A percentile compares a stretch with the other conserved stretches of the same genome.
phyloP scores from a whole-genome alignment of 768 basidiomycete genomes.

The Collybia sordida region DNA sequence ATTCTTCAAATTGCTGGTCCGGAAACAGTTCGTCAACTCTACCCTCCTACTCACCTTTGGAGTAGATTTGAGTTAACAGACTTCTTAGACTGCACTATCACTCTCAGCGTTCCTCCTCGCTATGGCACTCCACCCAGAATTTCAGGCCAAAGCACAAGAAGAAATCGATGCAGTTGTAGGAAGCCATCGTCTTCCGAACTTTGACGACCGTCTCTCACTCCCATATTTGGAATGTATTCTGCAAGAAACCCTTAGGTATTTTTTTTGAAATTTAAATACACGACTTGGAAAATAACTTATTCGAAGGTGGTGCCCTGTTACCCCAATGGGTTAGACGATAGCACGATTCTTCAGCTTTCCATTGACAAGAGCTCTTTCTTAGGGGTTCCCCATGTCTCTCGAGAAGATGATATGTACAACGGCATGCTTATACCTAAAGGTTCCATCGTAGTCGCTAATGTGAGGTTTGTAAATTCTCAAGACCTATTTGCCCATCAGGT shows the following conservation, averaged over 20 bases:
- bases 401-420: slow-evolving; percentile 36
- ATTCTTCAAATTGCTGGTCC: slow-evolving; percentile 13
- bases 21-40: slow-evolving; percentile 12
- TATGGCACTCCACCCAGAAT: slow-evolving; percentile 36
- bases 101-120: slow-evolving; percentile 32
- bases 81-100: slow-evolving; percentile 4
- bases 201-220: slow-evolving; percentile 25
- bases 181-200: slow-evolving; percentile 31
- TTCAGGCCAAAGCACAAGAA: slow-evolving; percentile 33
- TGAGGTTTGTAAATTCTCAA: slow-evolving; percentile 1
- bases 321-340: neutral
- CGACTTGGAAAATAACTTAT: no score
- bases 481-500: neutral
- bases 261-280: neutral
- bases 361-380: neutral
- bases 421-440: slow-evolving; percentile 18
- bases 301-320: slow-evolving; percentile 15
- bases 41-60: neutral
- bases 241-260: slow-evolving; percentile 22
- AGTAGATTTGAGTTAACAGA: neutral
- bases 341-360: neutral
- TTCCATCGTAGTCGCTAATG: slow-evolving; percentile 12
- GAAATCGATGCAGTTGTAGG: slow-evolving; percentile 42
- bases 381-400: slow-evolving; percentile 13
- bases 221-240: slow-evolving; percentile 36